phyloP scores from a whole-genome alignment of 345 rosid genomes.

The thale cress (Arabidopsis thaliana) region DNA sequence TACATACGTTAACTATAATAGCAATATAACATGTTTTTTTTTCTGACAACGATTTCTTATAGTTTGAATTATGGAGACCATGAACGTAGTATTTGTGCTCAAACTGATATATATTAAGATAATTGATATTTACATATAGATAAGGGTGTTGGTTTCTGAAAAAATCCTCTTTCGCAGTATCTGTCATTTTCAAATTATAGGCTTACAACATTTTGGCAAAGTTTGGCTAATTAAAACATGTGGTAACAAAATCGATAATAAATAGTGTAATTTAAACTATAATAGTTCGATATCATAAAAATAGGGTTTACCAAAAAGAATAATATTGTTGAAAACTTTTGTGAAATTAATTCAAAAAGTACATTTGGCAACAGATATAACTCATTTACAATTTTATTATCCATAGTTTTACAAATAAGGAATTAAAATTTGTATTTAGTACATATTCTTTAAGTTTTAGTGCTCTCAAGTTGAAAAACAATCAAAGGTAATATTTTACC shows the following conservation, averaged over 20 bases:
- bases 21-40: no score
- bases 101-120: not conserved
- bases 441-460: not conserved
- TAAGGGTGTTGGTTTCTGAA: not conserved
- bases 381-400: not conserved
- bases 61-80: conserved; percentile 18
- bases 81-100: not conserved
- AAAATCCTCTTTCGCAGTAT: not conserved
- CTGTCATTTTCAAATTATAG: conserved; percentile 1
- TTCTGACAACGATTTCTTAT: not conserved
- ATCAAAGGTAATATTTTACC: not conserved
- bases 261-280: not conserved
- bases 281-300: not conserved
- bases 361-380: not conserved
- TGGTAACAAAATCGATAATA: not conserved
- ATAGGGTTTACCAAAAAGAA: not conserved
- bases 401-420: not conserved
- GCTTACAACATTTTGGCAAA: not conserved
- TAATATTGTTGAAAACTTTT: not conserved
- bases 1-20: no score
- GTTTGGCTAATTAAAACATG: not conserved
- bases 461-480: not conserved
- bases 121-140: not conserved
- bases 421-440: not conserved
- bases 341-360: not conserved